Conservation (phyloP, 176 grass and related monocot species). For the Ensete glaucum region DNA sequence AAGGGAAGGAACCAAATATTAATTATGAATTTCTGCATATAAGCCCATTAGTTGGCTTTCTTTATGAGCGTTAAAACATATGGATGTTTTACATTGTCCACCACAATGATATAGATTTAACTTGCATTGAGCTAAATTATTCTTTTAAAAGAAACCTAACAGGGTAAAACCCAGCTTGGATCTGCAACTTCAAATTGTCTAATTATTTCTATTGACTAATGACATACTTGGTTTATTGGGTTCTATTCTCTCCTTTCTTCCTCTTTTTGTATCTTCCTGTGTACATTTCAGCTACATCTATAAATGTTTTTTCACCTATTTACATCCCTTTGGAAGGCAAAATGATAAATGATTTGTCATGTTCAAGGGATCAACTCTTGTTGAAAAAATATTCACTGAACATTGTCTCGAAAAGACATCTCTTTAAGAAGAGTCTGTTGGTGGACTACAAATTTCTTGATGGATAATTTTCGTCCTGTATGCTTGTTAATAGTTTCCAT, state of each 20-base stretch:
- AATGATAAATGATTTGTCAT: background rate
- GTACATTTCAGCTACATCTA: background rate
- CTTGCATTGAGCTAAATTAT: background rate
- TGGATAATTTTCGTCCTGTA: too few species aligned
- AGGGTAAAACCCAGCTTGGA: background rate
- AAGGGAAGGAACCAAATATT: too few species aligned
- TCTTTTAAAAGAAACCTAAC: background rate
- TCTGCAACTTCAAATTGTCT: background rate
- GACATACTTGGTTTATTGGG: background rate
- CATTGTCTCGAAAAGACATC: background rate
- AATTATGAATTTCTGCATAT: too few species aligned
- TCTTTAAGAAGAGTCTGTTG: too few species aligned
- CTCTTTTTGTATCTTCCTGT: background rate
- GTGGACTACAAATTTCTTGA: too few species aligned
- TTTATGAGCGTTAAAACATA: too few species aligned
- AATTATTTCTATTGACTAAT: background rate
- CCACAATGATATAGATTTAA: background rate
- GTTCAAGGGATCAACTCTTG: background rate
- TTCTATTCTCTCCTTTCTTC: background rate
- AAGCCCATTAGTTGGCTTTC: too few species aligned
- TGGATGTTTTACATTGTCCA: background rate
- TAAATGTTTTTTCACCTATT: background rate
- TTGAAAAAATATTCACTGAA: background rate
- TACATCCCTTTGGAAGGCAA: background rate
- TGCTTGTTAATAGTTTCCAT: too few species aligned